A percentile compares a stretch with the other conserved stretches of the same genome.
Conservation (phyloP, 345 rosid species). For the Pistacia vera region DNA sequence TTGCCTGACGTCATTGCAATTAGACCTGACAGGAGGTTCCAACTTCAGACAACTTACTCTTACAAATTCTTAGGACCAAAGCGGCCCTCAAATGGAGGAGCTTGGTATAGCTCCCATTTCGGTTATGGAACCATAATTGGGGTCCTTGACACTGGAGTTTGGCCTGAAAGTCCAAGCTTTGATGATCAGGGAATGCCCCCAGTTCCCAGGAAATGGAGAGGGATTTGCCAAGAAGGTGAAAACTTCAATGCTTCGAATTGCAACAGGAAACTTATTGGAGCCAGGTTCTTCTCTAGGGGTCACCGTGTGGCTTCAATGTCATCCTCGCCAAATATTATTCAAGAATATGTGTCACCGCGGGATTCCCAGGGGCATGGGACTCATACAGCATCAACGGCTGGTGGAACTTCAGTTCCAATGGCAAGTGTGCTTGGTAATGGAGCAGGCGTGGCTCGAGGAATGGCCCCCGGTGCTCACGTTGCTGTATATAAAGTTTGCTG, state of each 20-base stretch:
- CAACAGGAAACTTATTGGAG: constrained; percentile 82
- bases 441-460: constrained; percentile 81
- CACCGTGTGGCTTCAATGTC: constrained; percentile 56
- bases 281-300: constrained; percentile 82
- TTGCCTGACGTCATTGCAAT: constrained; percentile 68
- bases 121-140: constrained; percentile 75
- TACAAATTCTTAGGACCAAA: constrained; percentile 80
- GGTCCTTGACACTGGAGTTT: constrained; percentile 82
- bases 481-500: constrained; percentile 93
- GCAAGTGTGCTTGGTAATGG: constrained; percentile 77
- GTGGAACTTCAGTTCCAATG: constrained; percentile 66
- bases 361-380: constrained; percentile 92
- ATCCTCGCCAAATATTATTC: constrained; percentile 38
- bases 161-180: constrained; percentile 96
- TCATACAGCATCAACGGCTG: constrained; percentile 87
- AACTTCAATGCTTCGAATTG: constrained; percentile 57
- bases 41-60: constrained; percentile 84
- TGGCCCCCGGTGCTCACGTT: constrained; percentile 87
- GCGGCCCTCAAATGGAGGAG: constrained; percentile 33
- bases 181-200: constrained; percentile 73
- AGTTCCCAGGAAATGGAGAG: constrained; percentile 71
- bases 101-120: constrained; percentile 63
- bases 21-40: constrained; percentile 66
- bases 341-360: constrained; percentile 71
- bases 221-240: constrained; percentile 80